Percentiles rank a stretch among this genome's conserved stretches.
Conservation (phyloP, 2,329 filamentous ascomycete genomes). For the Lasiodiplodia hormozganensis region DNA sequence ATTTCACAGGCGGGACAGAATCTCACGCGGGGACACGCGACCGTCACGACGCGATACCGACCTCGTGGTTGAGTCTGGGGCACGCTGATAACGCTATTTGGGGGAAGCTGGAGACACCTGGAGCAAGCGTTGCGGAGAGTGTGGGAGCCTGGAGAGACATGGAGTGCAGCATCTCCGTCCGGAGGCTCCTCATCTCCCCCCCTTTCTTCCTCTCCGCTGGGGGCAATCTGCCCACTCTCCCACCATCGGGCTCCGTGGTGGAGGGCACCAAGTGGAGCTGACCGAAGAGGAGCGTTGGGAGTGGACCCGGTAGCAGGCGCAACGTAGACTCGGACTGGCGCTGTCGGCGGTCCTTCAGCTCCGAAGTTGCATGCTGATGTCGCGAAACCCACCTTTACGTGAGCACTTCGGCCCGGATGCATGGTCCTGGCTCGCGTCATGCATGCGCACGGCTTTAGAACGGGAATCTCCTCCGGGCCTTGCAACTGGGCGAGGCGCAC, state of each 20-base stretch:
- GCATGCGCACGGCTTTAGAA: conserved; percentile 21
- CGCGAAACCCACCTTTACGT: conserved; percentile 22
- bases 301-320: conserved; percentile 8
- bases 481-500: conserved; percentile 10
- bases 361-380: conserved; percentile 27
- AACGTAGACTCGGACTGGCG: conserved; percentile 18
- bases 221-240: conserved; percentile 14
- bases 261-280: conserved; percentile 13
- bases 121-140: conserved; percentile 23
- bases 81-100: conserved; percentile 21
- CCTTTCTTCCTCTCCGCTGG: conserved; percentile 25
- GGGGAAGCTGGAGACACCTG: conserved; percentile 23
- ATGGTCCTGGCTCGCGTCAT: conserved; percentile 19
- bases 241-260: conserved; percentile 19
- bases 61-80: conserved; percentile 16
- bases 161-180: conserved; percentile 23
- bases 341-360: conserved; percentile 10
- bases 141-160: conserved; percentile 24
- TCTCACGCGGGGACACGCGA: conserved; percentile 13
- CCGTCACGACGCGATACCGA: background rate
- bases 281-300: conserved; percentile 9
- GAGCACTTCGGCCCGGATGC: conserved; percentile 16
- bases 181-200: conserved; percentile 26
- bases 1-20: conserved; percentile 2
- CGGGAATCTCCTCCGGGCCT: conserved; percentile 18